Percentiles rank a stretch among this genome's conserved stretches.
Evolutionary conservation across 225 moss, liverwort and hornwort species (phyloP).

Genomic region (Anthoceros angustus): DNA sequence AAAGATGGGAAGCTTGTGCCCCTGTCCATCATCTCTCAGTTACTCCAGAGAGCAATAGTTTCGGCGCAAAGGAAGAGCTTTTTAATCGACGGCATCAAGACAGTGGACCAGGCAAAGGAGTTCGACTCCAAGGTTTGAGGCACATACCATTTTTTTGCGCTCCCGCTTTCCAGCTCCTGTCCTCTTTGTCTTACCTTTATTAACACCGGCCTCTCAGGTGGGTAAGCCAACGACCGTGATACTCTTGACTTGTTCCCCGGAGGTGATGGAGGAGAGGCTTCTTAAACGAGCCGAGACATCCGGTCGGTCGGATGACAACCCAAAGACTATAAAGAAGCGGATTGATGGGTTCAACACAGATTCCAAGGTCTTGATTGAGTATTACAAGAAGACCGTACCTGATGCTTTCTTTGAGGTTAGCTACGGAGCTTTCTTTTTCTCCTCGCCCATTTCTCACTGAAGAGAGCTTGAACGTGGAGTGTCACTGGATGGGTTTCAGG

Average conservation of each 20-base stretch:
- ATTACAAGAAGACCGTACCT: not conserved
- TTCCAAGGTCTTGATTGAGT: slow-evolving; percentile 5
- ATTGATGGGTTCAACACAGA: not conserved
- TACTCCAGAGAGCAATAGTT: not conserved
- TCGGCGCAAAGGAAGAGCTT: not conserved
- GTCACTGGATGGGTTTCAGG: not conserved
- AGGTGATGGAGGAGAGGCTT: slow-evolving; percentile 1
- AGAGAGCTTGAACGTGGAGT: not conserved
- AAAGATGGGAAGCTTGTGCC: not conserved
- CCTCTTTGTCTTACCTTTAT: not conserved
- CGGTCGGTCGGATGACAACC: not conserved
- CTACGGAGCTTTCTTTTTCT: not conserved
- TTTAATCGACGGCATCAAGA: not conserved
- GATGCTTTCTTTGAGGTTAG: not conserved
- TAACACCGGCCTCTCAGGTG: not conserved
- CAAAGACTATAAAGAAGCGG: slow-evolving; percentile 3
- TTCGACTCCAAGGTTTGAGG: slow-evolving; percentile 1
- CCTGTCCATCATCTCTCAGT: not conserved
- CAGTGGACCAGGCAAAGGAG: not conserved
- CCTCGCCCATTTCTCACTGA: not conserved
- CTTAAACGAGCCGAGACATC: not conserved
- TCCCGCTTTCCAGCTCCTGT: not conserved
- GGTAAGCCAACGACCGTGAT: not conserved
- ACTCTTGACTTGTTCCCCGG: not conserved
- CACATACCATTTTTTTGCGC: not conserved